Conservation (phyloP, 129 eudicot species). For the Tagetes patula region DNA sequence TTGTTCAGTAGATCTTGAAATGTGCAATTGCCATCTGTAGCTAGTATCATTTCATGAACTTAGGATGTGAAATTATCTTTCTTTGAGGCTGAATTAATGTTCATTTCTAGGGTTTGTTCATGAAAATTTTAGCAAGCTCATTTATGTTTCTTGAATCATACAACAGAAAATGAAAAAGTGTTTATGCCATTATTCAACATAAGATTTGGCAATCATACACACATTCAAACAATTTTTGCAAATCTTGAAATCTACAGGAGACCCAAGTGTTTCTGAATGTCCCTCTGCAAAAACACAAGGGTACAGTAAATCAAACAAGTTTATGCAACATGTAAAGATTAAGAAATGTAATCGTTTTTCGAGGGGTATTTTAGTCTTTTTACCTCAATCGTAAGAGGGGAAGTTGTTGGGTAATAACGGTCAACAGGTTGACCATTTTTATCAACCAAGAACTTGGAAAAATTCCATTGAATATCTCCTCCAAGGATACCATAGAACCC, state of each 20-base stretch:
- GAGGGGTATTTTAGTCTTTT: conserved; percentile 12
- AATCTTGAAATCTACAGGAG: conserved; percentile 35
- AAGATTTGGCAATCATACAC: conserved; percentile 12
- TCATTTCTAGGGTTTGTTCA: conserved; percentile 26
- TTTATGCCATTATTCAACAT: conserved; percentile 19
- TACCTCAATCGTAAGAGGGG: conserved; percentile 92
- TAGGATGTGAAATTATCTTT: conserved; percentile 17
- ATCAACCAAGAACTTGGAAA: conserved; percentile 81
- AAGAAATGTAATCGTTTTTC: background rate
- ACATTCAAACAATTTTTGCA: background rate
- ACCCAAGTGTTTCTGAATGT: conserved; percentile 63
- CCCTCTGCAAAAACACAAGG: conserved; percentile 53
- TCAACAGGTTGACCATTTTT: conserved; percentile 67
- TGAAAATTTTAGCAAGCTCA: background rate
- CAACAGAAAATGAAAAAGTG: background rate
- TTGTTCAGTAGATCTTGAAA: conserved; percentile 15
- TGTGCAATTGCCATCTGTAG: conserved; percentile 32
- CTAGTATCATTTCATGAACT: conserved; percentile 30
- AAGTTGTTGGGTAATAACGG: conserved; percentile 90
- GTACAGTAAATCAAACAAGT: background rate
- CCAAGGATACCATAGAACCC: conserved; percentile 81
- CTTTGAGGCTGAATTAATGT: conserved; percentile 26
- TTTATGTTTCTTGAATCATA: conserved; percentile 3
- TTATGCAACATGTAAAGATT: background rate
- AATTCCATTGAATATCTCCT: conserved; percentile 89